These are phyloP conservation scores for Podospora anserina DNA, from an alignment of 495 filamentous ascomycete species.

Conservation along the genomic window DNA sequence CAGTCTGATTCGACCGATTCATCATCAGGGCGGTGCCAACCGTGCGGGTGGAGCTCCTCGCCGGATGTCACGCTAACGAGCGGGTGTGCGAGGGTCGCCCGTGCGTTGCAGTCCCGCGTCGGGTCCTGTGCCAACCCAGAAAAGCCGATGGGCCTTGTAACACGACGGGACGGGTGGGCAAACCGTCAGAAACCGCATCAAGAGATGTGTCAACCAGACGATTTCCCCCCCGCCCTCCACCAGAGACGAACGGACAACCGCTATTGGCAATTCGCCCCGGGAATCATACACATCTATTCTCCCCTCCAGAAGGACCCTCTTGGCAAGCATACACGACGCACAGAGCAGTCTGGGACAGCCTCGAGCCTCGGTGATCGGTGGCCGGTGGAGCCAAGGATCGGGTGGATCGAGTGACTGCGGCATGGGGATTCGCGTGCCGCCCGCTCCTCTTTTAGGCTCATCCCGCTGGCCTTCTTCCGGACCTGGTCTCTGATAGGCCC, in stretches of 20 bases:
- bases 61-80: slow-evolving; percentile 17
- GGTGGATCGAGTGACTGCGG: slow-evolving; percentile 23
- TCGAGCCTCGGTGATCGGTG: slow-evolving; percentile 7
- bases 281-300: neutral
- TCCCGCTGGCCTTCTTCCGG: slow-evolving; percentile 32
- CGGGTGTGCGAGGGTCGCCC: slow-evolving; percentile 23
- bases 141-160: slow-evolving; percentile 9
- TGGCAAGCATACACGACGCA: neutral
- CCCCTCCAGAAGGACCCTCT: neutral
- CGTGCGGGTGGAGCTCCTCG: slow-evolving; percentile 18
- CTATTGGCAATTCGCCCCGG: neutral
- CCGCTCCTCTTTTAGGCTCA: slow-evolving; percentile 32
- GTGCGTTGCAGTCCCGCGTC: slow-evolving; percentile 26
- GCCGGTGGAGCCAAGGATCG: slow-evolving; percentile 20
- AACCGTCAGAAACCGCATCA: slow-evolving; percentile 2
- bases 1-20: neutral
- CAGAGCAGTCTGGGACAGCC: neutral
- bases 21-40: slow-evolving; percentile 16
- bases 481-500: slow-evolving; percentile 17
- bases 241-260: neutral
- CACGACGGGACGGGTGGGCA: slow-evolving; percentile 6
- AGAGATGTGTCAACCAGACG: neutral
- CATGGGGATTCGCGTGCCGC: slow-evolving; percentile 26
- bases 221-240: neutral
- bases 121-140: slow-evolving; percentile 15